Base-by-base conservation (phyloP, 352 stramenopile genomes). In the Peronospora destructor region DNA sequence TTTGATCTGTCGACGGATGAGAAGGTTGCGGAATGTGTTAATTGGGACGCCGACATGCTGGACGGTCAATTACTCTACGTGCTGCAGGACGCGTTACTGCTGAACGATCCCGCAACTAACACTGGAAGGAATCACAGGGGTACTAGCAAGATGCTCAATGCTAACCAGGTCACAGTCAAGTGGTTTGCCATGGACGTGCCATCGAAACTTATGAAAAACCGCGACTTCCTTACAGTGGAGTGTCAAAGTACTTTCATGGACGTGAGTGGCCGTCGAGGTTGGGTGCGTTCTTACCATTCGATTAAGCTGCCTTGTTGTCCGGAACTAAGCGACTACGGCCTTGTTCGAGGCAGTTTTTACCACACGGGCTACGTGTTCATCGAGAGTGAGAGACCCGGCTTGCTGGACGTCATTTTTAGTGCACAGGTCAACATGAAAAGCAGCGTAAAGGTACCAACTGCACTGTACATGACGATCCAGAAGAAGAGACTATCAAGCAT, bases 161-260 rank as follows among this genome's bases (percentile, higher is more conserved):
- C 77, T 14, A 79, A 84, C 57, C 76, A 87, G 48, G 69, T 85
- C 19, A 85, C 76, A 2, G 66, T 86, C 57, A 81, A 80, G 52
- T 90, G 79, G 79, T 70, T 66, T 42, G 67, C 58, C 16, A 53
- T 64, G 19, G 66, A 82, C 21, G 63, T 79, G 45, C 66, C 73
- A 25, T 84, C 73, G 36, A 69, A 71, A 41, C 45, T 90, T 11
- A 64, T 86, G 41, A 80, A 77, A 58, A 72, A 84, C 58, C 73
- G 78, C 14, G 78, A 87, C 46, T 87, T 84, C 42, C 56, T 84
- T 43, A 81, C 72, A 8, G 66, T 90, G 30, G 79, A 90, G 57
- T 90, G 76, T 51, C 79, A 90, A 49, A 79, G 83, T 60, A 69
- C 71, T 8, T 87, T 87, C 47, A 52, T 66, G 13, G 76, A 87